Evolutionary conservation across 306 rosid genomes (phyloP), one percentile per base, ranked within the genome.

Genomic region (Urtica urens): DNA sequence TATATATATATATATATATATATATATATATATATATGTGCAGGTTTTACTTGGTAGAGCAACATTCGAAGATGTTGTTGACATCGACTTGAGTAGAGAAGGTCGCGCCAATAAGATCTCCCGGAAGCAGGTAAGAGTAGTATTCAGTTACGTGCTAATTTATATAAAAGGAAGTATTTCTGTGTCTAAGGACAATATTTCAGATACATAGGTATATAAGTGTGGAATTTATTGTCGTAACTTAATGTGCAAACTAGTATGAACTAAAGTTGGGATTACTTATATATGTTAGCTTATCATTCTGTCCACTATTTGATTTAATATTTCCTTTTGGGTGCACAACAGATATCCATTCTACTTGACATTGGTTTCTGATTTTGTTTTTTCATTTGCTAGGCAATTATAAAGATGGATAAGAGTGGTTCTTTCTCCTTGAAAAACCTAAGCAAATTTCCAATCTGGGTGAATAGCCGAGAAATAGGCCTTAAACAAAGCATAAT

Each of bases 41-140:
- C 75, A 92, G 99, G 96, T 92, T 62, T 71, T 82, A 61, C 71
- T 92, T 65, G 99, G 99, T 63, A 79, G 96, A 64, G 79, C 93
- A 51, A 71, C 96, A 9, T 78, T 70, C 18, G 79, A 77, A 58
- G 38, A 51, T 56, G 49, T 62, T 56, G 94, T 92, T 28, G 99
- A 92, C 68, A 78, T 92, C 70, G 96, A 92, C 78, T 76, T 92
- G 71, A 67, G 94, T 60, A 86, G 66, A 65, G 99, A 68, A 58
- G 77, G 92, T n/a, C 47, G 52, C 24, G 64, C 75, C 21, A 85
- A 79, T 48, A 72, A 77, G 72, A 74, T 86, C 64, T 92, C 99
- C 66, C 82, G 99, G 22, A 83, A 77, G 21, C 96, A 92, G 96
- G 99, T 92, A 60, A 34, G 75, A 59, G 50, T 49, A 48, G 55